A percentile compares a stretch with the other conserved stretches of the same genome.
phyloP scores from a whole-genome alignment of 768 basidiomycete genomes.

The Lactarius indigo region DNA sequence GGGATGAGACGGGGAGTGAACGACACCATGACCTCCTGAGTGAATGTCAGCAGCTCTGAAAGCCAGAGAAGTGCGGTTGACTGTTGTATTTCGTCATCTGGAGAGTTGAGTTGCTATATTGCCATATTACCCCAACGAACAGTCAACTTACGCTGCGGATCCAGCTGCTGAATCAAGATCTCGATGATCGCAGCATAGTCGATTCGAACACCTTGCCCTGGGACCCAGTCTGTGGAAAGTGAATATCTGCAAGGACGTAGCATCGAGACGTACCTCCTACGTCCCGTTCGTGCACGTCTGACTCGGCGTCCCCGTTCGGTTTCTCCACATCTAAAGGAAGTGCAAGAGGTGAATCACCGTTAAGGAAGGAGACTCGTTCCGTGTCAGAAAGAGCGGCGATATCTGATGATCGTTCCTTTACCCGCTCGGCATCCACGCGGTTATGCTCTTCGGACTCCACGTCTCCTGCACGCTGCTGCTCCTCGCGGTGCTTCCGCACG shows the following conservation, averaged over 20 bases:
- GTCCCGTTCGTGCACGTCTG: constrained; percentile 54
- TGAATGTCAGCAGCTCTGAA: constrained; percentile 82
- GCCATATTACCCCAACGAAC: not conserved
- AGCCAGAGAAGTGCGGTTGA: constrained; percentile 94
- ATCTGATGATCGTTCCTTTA: constrained; percentile 12
- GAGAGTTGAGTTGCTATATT: constrained; percentile 1
- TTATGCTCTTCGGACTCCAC: constrained; percentile 8
- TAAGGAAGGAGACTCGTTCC: constrained; percentile 12
- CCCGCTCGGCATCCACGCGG: constrained; percentile 9
- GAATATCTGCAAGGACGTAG: constrained; percentile 3
- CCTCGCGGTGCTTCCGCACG: constrained; percentile 64
- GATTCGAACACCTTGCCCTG: constrained; percentile 90
- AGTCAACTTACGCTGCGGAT: constrained; percentile 59
- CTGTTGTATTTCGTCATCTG: constrained; percentile 94
- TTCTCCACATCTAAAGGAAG: constrained; percentile 30
- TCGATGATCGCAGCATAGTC: constrained; percentile 92
- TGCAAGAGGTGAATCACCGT: constrained; percentile 29
- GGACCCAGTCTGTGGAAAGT: constrained; percentile 65
- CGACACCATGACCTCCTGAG: constrained; percentile 87
- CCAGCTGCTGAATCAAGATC: constrained; percentile 84
- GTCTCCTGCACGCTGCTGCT: constrained; percentile 32
- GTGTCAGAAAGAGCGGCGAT: not conserved
- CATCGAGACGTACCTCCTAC: constrained; percentile 39
- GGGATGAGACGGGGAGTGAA: constrained; percentile 92
- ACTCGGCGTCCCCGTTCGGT: constrained; percentile 31